Base-by-base conservation (phyloP, 257 asterid genomes). In the Dorcoceras hygrometricum region DNA sequence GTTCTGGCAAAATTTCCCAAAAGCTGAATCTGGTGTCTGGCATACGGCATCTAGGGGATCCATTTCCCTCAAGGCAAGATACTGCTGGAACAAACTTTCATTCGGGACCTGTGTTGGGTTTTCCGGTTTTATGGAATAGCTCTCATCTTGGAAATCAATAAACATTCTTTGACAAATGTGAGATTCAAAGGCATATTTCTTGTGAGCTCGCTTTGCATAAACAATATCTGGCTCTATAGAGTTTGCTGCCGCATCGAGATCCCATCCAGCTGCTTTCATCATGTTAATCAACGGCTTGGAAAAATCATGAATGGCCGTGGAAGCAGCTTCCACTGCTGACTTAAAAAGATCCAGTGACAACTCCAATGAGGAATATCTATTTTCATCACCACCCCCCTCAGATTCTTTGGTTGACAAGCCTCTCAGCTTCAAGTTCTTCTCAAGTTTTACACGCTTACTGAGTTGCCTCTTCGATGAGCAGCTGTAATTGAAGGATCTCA, bases 211-310 rank as follows among this genome's bases (percentile, higher is more conserved):
- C 85, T 90, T 94, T 22, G 93, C 91, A 65, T 94, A 94, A 60
- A 53, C 63, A 58, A 88, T 75, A 58, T 83, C 69, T 8, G 96
- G 95, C 73, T 90, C 97, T 3, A 94, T 85, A 69, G 99, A 88
- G 79, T 83, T 79, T 43, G 99, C 98, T 5, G 99, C 97, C 8
- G 92, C 86, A 78, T 94, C 99, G 65, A 94, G 96, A 80, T 94
- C 99, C 99, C 99, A 94, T 26, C 96, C 99, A 69, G 98, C 96
- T 31, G 98, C 99, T 80, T 94, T 94, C 99, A 94, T 90, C 99
- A 94, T 88, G 78, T 90, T 94, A 81, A 94, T 94, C 65, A 94
- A 73, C 14, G 99, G 99, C 80, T 94, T 94, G 62, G 99, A 94
- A 64, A 94, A 94, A 72, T 90, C 98, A 20, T 94, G 99, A 75